Evolutionary conservation across 768 basidiomycete genomes (phyloP).

Genomic region (Sistotremastrum niveocremeum): DNA sequence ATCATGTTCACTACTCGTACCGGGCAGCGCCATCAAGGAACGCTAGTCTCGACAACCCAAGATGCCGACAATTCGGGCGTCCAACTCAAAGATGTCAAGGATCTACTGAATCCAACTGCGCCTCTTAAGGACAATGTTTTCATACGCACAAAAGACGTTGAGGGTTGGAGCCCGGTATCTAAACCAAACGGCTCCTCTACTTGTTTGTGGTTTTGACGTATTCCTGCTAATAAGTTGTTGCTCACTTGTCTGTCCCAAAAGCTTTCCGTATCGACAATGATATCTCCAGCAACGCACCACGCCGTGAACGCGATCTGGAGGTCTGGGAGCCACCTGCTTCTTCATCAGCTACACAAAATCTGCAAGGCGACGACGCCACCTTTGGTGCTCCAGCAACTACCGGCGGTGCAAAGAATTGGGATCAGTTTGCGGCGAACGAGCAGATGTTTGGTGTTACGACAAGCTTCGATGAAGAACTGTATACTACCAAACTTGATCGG

Average conservation of each 20-base stretch:
- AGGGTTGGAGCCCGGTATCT: slow-evolving; percentile 58
- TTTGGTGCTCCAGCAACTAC: slow-evolving; percentile 40
- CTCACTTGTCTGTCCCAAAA: slow-evolving; percentile 14
- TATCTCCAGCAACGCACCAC: slow-evolving; percentile 42
- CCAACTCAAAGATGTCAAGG: slow-evolving; percentile 66
- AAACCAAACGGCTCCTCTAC: slow-evolving; percentile 57
- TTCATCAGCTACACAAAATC: neutral
- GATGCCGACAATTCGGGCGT: slow-evolving; percentile 30
- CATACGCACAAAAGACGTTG: slow-evolving; percentile 60
- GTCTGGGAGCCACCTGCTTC: slow-evolving; percentile 48
- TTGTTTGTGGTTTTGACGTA: neutral
- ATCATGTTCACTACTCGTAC: neutral
- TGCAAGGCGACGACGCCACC: slow-evolving; percentile 48
- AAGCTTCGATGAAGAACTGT: slow-evolving; percentile 83
- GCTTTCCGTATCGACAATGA: slow-evolving; percentile 78
- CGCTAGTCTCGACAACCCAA: slow-evolving; percentile 7
- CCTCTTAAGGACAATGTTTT: slow-evolving; percentile 61
- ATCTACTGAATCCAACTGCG: slow-evolving; percentile 49
- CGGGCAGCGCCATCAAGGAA: slow-evolving; percentile 11
- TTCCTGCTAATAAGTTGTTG: too few relatives aligned
- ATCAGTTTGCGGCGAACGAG: slow-evolving; percentile 92
- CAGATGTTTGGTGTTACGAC: slow-evolving; percentile 85
- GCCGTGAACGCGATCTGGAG: slow-evolving; percentile 66
- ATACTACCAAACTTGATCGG: slow-evolving; percentile 89
- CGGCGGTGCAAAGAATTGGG: slow-evolving; percentile 45